These are phyloP conservation scores for Fermentozyma sake DNA, from an alignment of 1,139 yeast genomes.

Conservation along the genomic window DNA sequence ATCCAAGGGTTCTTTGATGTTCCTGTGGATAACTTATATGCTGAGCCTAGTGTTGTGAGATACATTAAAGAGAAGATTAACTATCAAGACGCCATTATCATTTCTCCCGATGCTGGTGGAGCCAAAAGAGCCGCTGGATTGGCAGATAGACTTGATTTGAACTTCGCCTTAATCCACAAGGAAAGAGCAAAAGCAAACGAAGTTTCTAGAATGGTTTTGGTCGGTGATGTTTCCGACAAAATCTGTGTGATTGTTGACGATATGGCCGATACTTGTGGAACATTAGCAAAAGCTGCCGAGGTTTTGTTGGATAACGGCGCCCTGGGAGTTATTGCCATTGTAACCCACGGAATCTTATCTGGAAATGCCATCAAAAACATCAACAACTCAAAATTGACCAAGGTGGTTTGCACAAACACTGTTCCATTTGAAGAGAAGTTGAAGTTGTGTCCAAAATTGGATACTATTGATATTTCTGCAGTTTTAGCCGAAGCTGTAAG, in stretches of 20 bases:
- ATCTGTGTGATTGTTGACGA: constrained; percentile 91
- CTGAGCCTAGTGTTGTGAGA: constrained; percentile 90
- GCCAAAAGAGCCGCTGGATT: constrained; percentile 96
- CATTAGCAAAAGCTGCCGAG: constrained; percentile 93
- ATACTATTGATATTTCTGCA: constrained; percentile 79
- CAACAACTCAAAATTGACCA: constrained; percentile 70
- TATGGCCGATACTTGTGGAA: constrained; percentile 99
- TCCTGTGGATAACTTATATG: constrained; percentile 94
- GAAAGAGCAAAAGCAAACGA: constrained; percentile 95
- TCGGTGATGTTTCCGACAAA: constrained; percentile 89
- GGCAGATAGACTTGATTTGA: constrained; percentile 87
- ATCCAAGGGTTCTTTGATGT: constrained; percentile 95
- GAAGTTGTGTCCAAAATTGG: constrained; percentile 66
- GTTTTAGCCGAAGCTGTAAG: constrained; percentile 95
- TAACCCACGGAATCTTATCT: constrained; percentile 90
- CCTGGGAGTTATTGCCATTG: constrained; percentile 83
- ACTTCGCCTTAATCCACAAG: constrained; percentile 94
- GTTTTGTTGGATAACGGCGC: constrained; percentile 80
- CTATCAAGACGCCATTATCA: constrained; percentile 64
- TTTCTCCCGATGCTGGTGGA: constrained; percentile 99
- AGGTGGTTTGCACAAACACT: constrained; percentile 89
- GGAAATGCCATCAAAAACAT: constrained; percentile 85
- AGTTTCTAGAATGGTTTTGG: constrained; percentile 91
- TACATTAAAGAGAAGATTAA: constrained; percentile 75
- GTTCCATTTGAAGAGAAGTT: constrained; percentile 85